These are phyloP conservation scores for Saccharomycopsis sp. DNA, from an alignment of 805 yeast species.

Conservation along the genomic window DNA sequence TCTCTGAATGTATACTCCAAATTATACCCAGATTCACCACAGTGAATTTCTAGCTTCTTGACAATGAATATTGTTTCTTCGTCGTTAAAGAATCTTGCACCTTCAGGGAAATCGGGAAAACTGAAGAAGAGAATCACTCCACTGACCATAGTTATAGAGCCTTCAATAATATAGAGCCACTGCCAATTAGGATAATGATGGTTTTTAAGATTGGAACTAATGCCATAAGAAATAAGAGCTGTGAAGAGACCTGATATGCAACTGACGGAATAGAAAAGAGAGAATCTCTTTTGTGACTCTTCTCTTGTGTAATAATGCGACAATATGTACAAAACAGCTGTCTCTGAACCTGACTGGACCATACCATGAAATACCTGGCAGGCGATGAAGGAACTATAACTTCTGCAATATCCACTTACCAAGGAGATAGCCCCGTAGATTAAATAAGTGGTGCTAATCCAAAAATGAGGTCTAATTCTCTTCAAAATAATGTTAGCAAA, in stretches of 20 bases:
- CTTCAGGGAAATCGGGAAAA: slow-evolving; percentile 52
- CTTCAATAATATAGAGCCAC: slow-evolving; percentile 49
- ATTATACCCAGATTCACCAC: slow-evolving; percentile 36
- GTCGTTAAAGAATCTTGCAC: slow-evolving; percentile 36
- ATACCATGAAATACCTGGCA: slow-evolving; percentile 60
- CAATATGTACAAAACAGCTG: slow-evolving; percentile 63
- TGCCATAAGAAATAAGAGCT: slow-evolving; percentile 52
- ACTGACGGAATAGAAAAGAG: slow-evolving; percentile 56
- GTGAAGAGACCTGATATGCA: slow-evolving; percentile 73
- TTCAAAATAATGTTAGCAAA: slow-evolving; percentile 57
- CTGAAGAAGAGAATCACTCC: slow-evolving; percentile 32
- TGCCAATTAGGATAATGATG: slow-evolving; percentile 39
- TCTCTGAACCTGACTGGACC: slow-evolving; percentile 65
- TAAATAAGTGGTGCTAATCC: slow-evolving; percentile 53
- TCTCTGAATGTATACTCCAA: slow-evolving; percentile 29
- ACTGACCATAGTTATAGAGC: slow-evolving; percentile 33
- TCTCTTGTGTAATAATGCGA: slow-evolving; percentile 43
- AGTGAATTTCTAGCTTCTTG: slow-evolving; percentile 37
- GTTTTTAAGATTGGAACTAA: slow-evolving; percentile 50
- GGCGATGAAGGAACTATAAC: slow-evolving; percentile 50
- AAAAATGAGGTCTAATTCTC: slow-evolving; percentile 52
- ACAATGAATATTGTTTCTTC: slow-evolving; percentile 39
- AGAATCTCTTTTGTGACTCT: slow-evolving; percentile 63
- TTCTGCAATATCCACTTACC: slow-evolving; percentile 56
- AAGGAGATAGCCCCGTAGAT: slow-evolving; percentile 59